Conservation (phyloP, 805 yeast genomes). For the Cyberlindnera mrakii region DNA sequence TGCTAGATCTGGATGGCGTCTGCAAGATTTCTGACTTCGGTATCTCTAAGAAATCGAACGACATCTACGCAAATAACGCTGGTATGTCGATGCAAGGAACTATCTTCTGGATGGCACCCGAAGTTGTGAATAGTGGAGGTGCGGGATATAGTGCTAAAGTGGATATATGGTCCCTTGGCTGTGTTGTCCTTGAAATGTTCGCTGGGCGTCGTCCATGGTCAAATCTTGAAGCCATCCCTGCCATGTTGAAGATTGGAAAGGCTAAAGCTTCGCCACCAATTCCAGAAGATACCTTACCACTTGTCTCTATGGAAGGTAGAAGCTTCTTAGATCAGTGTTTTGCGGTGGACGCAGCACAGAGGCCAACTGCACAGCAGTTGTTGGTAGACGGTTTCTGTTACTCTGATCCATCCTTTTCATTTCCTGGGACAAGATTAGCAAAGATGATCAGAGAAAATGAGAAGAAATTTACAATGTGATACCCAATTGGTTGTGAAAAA, state of each 20-base stretch:
- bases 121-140: slow-evolving; percentile 84
- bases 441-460: slow-evolving; percentile 42
- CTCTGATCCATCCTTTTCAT: slow-evolving; percentile 37
- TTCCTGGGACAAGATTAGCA: slow-evolving; percentile 50
- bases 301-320: slow-evolving; percentile 59
- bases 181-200: slow-evolving; percentile 95
- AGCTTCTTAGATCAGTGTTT: slow-evolving; percentile 75
- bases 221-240: slow-evolving; percentile 89
- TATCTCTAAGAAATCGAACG: slow-evolving; percentile 78
- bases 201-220: slow-evolving; percentile 98
- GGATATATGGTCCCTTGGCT: slow-evolving; percentile 97
- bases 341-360: slow-evolving; percentile 63
- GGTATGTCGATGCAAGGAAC: slow-evolving; percentile 99
- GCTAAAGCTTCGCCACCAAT: slow-evolving; percentile 92
- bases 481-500: background rate
- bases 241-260: slow-evolving; percentile 83
- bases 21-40: slow-evolving; percentile 97
- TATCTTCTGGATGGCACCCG: slow-evolving; percentile 99
- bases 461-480: slow-evolving; percentile 19
- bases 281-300: slow-evolving; percentile 74
- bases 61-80: slow-evolving; percentile 84
- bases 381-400: slow-evolving; percentile 47
- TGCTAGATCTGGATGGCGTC: slow-evolving; percentile 86
- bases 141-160: slow-evolving; percentile 97
- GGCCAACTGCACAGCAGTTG: slow-evolving; percentile 81